Conservation (phyloP, 345 rosid genomes). For the Melastoma malabathricum region DNA sequence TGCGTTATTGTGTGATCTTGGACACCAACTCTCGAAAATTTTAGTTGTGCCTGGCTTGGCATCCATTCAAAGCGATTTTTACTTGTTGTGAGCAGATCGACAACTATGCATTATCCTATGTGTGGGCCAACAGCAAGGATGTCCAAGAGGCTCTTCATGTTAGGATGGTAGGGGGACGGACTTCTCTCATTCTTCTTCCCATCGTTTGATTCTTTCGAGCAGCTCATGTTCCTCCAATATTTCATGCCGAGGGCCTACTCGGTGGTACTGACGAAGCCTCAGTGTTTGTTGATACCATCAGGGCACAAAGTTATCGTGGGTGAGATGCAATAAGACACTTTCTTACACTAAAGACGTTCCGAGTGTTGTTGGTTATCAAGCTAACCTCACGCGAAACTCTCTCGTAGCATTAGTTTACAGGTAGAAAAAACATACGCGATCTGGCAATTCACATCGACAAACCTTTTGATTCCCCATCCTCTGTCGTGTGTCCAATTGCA, state of each 20-base stretch:
- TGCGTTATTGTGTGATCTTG: too few species aligned
- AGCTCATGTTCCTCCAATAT: neutral
- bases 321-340: conserved; percentile 16
- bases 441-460: too few species aligned
- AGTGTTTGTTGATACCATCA: neutral
- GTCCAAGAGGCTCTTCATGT: conserved; percentile 19
- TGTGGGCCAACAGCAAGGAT: conserved; percentile 23
- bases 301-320: conserved; percentile 14
- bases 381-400: conserved; percentile 8
- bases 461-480: too few species aligned
- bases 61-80: neutral
- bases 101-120: neutral
- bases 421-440: neutral
- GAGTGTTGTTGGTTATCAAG: conserved; percentile 4
- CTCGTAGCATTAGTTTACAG: conserved; percentile 18
- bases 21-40: too few species aligned
- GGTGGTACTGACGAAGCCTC: too few species aligned
- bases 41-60: too few species aligned
- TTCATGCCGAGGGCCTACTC: too few species aligned
- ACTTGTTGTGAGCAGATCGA: conserved; percentile 3
- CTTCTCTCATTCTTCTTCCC: too few species aligned
- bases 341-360: conserved; percentile 7
- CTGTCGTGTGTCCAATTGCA: neutral
- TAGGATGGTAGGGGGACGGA: conserved; percentile 11
- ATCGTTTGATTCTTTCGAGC: neutral